Conservation (phyloP, 371 early-diverging fungal genomes). For the Lichtheimia hyalospora region DNA sequence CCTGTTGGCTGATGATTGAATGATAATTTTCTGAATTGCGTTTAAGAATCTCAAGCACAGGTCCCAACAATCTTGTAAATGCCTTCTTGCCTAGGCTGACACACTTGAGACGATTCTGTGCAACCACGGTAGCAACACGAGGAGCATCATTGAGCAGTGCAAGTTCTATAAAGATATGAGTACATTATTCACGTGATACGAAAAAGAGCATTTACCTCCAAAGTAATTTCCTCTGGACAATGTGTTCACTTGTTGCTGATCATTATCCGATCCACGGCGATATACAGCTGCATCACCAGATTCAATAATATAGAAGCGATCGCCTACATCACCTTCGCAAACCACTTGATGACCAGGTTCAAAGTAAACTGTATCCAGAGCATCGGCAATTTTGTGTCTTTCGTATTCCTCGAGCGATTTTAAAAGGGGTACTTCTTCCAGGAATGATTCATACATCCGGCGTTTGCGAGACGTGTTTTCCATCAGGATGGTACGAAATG, state of each 20-base stretch:
- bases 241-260: conserved; percentile 73
- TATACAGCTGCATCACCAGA: conserved; percentile 71
- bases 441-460: conserved; percentile 76
- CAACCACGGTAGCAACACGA: conserved; percentile 83
- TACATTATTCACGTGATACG: not conserved
- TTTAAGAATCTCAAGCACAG: conserved; percentile 86
- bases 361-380: conserved; percentile 70
- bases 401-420: conserved; percentile 69
- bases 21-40: conserved; percentile 82
- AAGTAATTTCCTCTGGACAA: conserved; percentile 91
- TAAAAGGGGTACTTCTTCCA: conserved; percentile 71
- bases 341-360: conserved; percentile 68
- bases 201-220: conserved; percentile 67
- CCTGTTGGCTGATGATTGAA: conserved; percentile 31
- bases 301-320: conserved; percentile 78
- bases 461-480: conserved; percentile 72
- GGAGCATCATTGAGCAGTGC: conserved; percentile 89
- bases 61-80: conserved; percentile 90
- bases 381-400: conserved; percentile 81
- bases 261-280: conserved; percentile 51
- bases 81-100: conserved; percentile 89
- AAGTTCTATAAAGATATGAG: conserved; percentile 58
- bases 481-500: conserved; percentile 78
- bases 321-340: conserved; percentile 67
- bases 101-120: conserved; percentile 85